A percentile compares a stretch with the other conserved stretches of the same genome.
phyloP scores from a whole-genome alignment of 2,329 filamentous ascomycete species.

The Ophiocordyceps camponoti-saundersi region DNA sequence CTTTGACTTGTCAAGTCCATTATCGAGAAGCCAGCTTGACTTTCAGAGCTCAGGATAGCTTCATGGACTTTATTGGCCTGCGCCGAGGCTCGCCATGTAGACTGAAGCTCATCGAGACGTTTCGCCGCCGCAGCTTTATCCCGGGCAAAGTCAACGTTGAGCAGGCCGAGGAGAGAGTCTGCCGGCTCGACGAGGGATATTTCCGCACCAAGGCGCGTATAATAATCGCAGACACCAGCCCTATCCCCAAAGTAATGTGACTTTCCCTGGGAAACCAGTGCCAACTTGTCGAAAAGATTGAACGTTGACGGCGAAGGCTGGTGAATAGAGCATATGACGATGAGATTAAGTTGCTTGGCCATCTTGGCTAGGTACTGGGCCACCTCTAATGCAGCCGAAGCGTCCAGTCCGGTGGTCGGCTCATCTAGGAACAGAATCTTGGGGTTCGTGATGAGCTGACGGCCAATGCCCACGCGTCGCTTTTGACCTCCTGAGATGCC shows the following conservation, averaged over 20 bases:
- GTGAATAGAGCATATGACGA: neutral
- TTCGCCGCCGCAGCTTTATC: neutral
- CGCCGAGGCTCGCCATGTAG: neutral
- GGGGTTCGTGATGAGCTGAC: neutral
- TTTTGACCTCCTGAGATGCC: neutral
- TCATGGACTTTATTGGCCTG: neutral
- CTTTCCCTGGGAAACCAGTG: neutral
- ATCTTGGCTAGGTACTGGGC: neutral
- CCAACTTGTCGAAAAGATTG: neutral
- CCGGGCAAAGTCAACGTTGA: neutral
- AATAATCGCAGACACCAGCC: neutral
- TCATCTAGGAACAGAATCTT: neutral
- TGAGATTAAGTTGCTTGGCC: neutral
- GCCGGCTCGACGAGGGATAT: neutral
- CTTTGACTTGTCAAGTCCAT: neutral
- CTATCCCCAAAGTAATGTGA: neutral
- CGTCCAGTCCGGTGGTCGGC: neutral
- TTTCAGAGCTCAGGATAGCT: neutral
- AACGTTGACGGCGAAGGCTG: neutral
- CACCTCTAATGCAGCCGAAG: neutral
- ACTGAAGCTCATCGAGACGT: neutral
- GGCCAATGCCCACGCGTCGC: neutral
- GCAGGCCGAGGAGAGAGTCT: neutral
- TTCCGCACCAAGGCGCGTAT: neutral
- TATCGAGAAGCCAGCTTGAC: neutral